phyloP scores from a whole-genome alignment of 2,329 filamentous ascomycete species.

The Myriosclerotinia scirpicola region DNA sequence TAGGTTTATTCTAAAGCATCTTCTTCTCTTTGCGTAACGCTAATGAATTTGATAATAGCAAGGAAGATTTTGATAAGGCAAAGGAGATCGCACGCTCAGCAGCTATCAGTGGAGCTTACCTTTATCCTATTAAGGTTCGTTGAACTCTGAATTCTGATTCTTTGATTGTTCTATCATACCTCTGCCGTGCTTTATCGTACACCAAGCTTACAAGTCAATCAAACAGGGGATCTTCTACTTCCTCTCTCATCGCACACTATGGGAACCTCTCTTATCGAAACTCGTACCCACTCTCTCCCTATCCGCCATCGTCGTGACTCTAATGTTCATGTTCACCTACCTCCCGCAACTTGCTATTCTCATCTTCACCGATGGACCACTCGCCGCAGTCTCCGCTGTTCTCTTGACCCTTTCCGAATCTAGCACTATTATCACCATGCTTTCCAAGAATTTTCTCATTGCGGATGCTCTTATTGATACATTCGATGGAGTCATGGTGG shows the following conservation, averaged over 20 bases:
- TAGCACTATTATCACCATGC: conserved; percentile 55
- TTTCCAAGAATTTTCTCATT: conserved; percentile 71
- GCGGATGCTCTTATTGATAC: conserved; percentile 83
- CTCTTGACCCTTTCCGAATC: conserved; percentile 66
- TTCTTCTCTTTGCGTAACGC: background rate
- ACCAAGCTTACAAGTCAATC: conserved; percentile 23
- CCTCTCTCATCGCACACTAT: conserved; percentile 53
- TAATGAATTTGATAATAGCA: conserved; percentile 43
- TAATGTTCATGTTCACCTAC: conserved; percentile 90
- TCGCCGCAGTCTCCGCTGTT: conserved; percentile 71
- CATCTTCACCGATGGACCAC: conserved; percentile 79
- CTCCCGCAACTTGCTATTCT: conserved; percentile 80
- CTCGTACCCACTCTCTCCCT: conserved; percentile 65
- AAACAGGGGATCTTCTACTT: conserved; percentile 61
- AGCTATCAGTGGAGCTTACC: conserved; percentile 72
- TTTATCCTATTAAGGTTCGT: conserved; percentile 75
- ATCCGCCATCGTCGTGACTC: conserved; percentile 67
- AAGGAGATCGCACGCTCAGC: conserved; percentile 65
- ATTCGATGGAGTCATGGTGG: conserved; percentile 72
- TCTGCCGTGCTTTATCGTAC: conserved; percentile 13
- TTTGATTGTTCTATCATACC: conserved; percentile 20
- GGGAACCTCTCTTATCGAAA: conserved; percentile 58
- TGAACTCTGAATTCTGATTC: background rate
- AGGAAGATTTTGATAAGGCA: conserved; percentile 71
- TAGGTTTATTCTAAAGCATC: conserved; percentile 29